Evolutionary conservation across 163 green algal genomes (phyloP), one percentile per base, ranked within the genome.

Genomic region (Chlorella variabilis): DNA sequence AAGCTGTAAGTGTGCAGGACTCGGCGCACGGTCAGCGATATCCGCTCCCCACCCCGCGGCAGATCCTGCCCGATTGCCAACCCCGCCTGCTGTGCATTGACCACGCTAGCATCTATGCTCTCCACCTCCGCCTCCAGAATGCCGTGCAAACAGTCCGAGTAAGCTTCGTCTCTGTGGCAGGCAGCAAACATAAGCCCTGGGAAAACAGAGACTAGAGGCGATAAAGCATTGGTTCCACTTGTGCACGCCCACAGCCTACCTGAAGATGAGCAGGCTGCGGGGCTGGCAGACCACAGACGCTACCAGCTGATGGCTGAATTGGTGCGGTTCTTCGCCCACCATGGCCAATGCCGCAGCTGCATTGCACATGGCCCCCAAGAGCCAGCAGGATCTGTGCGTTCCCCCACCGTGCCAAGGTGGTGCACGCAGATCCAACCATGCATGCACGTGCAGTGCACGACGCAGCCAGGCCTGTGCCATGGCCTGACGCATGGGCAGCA

Each of bases 181-280:
- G 3, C 45, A 51, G 34, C 17, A 31, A 7, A 41, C 5, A 42
- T 41, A 25, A 68, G 18, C 15, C 42, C 42, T 17, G 58, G 20
- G 58, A 20, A 29, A 20, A 36, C 58, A 8, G 3, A 66, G 25
- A 36, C 15, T 4, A 38, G 4, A 36, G 11, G 33, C 27, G 17
- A 42, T 25, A 27, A 42, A n/a, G 18, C 62, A 51, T 13, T 42
- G 25, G 21, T 27, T 23, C 58, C 23, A n/a, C 38, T 48, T 8
- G 54, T 42, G 3, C 15, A 56, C 9, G 2, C 13, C 29, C 68
- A 9, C 15, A 33, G 21, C 65, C 25, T 36, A 70, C 73, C 59
- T 66, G 68, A 96, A 96, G 15, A 95, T 71, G 69, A 96, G 79
- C 66, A 96, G 84, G 77, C 90, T 95, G 58, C 92, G 81, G 0